Conservation (phyloP, 2,329 filamentous ascomycete species). For the Talaromyces sp. region DNA sequence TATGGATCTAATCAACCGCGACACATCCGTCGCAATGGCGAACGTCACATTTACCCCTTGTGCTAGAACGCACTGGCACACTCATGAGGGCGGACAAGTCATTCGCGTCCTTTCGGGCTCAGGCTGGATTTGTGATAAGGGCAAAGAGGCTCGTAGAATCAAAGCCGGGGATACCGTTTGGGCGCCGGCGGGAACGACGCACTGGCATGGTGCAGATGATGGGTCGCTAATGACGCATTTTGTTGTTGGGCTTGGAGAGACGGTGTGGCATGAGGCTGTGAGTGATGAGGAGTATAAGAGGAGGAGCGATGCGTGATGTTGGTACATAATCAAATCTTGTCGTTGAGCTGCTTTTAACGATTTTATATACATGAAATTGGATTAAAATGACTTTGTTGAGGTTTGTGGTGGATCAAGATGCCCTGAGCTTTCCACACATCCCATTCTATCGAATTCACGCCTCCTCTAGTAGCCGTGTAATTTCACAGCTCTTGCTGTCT, state of each 20-base stretch:
- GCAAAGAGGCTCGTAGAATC: neutral
- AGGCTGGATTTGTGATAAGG: conserved; percentile 2
- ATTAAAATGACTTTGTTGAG: neutral
- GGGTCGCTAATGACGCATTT: neutral
- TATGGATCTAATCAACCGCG: neutral
- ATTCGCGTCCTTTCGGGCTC: neutral
- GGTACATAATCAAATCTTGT: neutral
- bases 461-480: neutral
- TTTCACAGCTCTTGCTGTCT: neutral
- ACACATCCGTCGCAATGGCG: neutral
- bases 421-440: neutral
- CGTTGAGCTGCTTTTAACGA: neutral
- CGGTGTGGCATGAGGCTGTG: conserved; percentile 4
- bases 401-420: too few relatives aligned
- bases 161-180: neutral
- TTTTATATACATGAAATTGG: neutral
- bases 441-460: too few relatives aligned
- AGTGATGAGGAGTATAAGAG: neutral
- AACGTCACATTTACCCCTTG: conserved; percentile 9
- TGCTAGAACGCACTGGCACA: conserved; percentile 8
- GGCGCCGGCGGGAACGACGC: neutral
- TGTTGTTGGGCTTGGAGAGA: neutral
- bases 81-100: neutral
- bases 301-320: neutral
- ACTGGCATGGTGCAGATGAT: conserved; percentile 7